Evolutionary conservation across 345 rosid genomes (phyloP).

Genomic region (Brassica nigra): DNA sequence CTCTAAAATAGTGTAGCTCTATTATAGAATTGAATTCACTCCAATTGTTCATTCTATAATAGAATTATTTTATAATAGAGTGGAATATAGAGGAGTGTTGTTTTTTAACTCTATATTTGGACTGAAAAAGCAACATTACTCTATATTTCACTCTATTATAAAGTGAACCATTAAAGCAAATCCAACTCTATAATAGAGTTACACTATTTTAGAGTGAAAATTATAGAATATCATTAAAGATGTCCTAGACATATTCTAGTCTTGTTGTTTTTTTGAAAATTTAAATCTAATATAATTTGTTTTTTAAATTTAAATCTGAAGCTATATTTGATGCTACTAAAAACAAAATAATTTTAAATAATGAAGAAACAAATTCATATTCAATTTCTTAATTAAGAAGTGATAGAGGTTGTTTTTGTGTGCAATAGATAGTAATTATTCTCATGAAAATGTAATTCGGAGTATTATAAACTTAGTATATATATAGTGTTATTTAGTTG

Average conservation of each 20-base stretch:
- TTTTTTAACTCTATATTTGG: no score
- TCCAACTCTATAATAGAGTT: no score
- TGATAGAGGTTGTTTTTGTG: neutral
- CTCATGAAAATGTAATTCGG: neutral
- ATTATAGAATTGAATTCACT: no score
- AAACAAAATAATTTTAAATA: neutral
- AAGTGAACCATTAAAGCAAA: no score
- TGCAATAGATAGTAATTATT: neutral
- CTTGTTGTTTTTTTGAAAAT: neutral
- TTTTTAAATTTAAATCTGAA: neutral
- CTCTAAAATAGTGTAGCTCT: no score
- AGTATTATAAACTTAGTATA: no score
- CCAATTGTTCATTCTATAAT: no score
- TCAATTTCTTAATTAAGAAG: neutral
- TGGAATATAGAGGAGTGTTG: no score
- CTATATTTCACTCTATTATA: no score
- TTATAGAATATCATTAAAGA: no score
- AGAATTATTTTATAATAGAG: neutral
- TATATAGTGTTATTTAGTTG: neutral
- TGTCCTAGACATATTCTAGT: neutral
- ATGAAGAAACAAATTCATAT: neutral
- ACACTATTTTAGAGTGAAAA: no score
- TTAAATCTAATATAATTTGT: neutral
- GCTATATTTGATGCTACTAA: neutral
- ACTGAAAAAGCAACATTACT: no score